Conservation (phyloP, 768 basidiomycete genomes). For the Candolleomyces aberdarensis region DNA sequence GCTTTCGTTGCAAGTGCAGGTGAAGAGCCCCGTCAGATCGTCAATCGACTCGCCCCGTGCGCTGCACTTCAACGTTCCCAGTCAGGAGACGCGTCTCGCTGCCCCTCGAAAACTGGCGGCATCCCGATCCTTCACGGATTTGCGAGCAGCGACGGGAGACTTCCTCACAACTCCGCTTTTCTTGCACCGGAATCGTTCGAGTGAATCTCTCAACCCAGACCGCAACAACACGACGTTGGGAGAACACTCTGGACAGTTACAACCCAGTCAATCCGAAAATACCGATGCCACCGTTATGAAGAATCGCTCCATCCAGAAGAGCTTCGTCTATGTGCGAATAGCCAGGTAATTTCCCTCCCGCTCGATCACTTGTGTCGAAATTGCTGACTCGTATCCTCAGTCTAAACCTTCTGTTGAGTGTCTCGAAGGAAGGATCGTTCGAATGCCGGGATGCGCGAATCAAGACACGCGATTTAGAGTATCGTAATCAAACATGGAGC, state of each 20-base stretch:
- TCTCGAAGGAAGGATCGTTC: constrained; percentile 82
- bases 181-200: constrained; percentile 35
- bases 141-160: constrained; percentile 44
- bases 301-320: constrained; percentile 76
- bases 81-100: constrained; percentile 22
- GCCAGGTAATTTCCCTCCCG: constrained; percentile 49
- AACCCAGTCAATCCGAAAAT: constrained; percentile 17
- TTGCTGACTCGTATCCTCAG: constrained; percentile 28
- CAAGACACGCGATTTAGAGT: constrained; percentile 76
- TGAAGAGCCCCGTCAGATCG: constrained; percentile 29
- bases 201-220: constrained; percentile 30
- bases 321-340: constrained; percentile 76
- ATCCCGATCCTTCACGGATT: constrained; percentile 71
- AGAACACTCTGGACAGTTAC: constrained; percentile 3
- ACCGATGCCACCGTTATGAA: constrained; percentile 82
- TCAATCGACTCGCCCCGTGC: constrained; percentile 52
- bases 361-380: constrained; percentile 11
- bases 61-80: constrained; percentile 18
- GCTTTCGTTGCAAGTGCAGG: constrained; percentile 16
- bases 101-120: constrained; percentile 49
- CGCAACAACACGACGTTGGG: background rate
- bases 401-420: constrained; percentile 70
- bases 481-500: constrained; percentile 80
- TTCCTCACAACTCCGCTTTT: constrained; percentile 26
- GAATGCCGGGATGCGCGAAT: constrained; percentile 78